Percentiles rank a stretch among this genome's conserved stretches.
phyloP scores from a whole-genome alignment of 345 rosid genomes.

The Arabidopsis thaliana region TAIR10.1 NC_003070.9:22480501-22481000 shows the following conservation, averaged over 20 bases:
- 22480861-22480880: background rate
- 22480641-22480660: slow-evolving; percentile 45
- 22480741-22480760: slow-evolving; percentile 49
- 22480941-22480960: slow-evolving; percentile 23
- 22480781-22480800: slow-evolving; percentile 89
- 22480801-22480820: slow-evolving; percentile 65
- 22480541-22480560: slow-evolving; percentile 72
- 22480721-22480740: slow-evolving; percentile 49
- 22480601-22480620: slow-evolving; percentile 41
- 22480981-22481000: slow-evolving; percentile 95
- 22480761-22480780: slow-evolving; percentile 61
- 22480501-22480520: slow-evolving; percentile 53
- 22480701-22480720: slow-evolving; percentile 45
- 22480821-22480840: background rate
- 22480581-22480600: slow-evolving; percentile 50
- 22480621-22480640: slow-evolving; percentile 50
- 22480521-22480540: slow-evolving; percentile 88
- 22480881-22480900: background rate
- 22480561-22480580: slow-evolving; percentile 79
- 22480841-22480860: slow-evolving; percentile 2
- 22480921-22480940: slow-evolving; percentile 5
- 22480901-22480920: background rate
- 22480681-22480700: slow-evolving; percentile 46
- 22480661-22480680: slow-evolving; percentile 56
- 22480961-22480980: slow-evolving; percentile 43